Conservation (phyloP, 768 basidiomycete species). For the Russula earlei region DNA sequence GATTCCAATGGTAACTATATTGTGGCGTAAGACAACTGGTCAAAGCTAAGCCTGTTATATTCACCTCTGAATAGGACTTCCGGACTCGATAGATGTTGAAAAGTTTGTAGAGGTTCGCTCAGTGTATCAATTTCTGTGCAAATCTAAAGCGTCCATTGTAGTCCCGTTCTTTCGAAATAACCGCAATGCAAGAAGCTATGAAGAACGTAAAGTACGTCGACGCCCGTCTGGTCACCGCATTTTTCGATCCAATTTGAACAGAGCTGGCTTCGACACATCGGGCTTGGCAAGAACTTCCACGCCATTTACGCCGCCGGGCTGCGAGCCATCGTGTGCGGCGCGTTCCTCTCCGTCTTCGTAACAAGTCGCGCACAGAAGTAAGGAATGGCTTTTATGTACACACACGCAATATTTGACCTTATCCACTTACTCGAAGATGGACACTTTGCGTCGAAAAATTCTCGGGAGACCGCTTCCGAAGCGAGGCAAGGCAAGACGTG, state of each 20-base stretch:
- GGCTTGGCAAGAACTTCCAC: slow-evolving; percentile 88
- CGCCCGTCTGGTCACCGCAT: not conserved
- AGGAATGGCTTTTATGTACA: slow-evolving; percentile 9
- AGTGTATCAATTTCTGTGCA: not conserved
- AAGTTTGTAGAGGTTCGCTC: slow-evolving; percentile 68
- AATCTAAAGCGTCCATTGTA: slow-evolving; percentile 26
- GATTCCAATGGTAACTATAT: slow-evolving; percentile 36
- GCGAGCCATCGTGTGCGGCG: slow-evolving; percentile 92
- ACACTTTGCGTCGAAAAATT: slow-evolving; percentile 35
- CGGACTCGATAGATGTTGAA: slow-evolving; percentile 75
- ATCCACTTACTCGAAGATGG: slow-evolving; percentile 36
- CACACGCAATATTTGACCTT: not conserved
- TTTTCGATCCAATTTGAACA: slow-evolving; percentile 24
- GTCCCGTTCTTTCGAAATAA: slow-evolving; percentile 84
- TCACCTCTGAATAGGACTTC: slow-evolving; percentile 41
- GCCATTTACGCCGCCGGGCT: slow-evolving; percentile 84
- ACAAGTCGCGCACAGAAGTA: slow-evolving; percentile 79
- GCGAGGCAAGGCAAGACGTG: slow-evolving; percentile 49
- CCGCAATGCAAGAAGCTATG: slow-evolving; percentile 84
- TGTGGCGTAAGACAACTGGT: not conserved
- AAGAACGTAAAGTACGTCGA: slow-evolving; percentile 55
- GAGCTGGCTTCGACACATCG: slow-evolving; percentile 64
- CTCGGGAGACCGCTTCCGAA: slow-evolving; percentile 44
- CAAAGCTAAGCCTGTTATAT: not conserved
- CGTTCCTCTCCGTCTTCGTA: slow-evolving; percentile 75